These are phyloP conservation scores for Pseudophaeomoniella oleicola DNA, from an alignment of 2,329 filamentous ascomycete species.

Conservation along the genomic window DNA sequence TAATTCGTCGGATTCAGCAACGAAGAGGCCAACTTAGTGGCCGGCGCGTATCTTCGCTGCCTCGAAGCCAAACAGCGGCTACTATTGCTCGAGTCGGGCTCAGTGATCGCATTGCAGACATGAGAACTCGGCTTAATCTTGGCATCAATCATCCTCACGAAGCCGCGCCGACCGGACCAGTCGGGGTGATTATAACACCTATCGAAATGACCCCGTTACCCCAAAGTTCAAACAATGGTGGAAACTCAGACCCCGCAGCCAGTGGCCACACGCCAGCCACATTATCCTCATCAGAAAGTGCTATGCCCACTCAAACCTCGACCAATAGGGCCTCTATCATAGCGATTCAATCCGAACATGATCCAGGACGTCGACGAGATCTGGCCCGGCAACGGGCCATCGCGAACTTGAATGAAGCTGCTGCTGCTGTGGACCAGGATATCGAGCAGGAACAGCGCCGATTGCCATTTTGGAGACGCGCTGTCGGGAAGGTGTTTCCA, in stretches of 20 bases:
- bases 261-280: not conserved
- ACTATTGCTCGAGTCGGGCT: too few relatives aligned
- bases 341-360: not conserved
- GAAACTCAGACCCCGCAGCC: not conserved
- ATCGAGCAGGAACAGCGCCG: not conserved
- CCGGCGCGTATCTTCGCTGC: too few relatives aligned
- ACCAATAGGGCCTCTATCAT: not conserved
- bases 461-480: not conserved
- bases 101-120: too few relatives aligned
- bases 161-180: not conserved
- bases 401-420: not conserved
- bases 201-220: not conserved
- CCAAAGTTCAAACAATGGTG: not conserved
- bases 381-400: not conserved
- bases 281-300: not conserved
- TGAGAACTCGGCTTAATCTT: not conserved
- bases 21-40: not conserved
- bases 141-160: not conserved
- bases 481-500: not conserved
- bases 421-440: not conserved
- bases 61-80: too few relatives aligned
- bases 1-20: constrained; percentile 32
- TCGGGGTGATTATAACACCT: too few relatives aligned
- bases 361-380: not conserved
- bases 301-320: too few relatives aligned